Percentiles rank a stretch among this genome's conserved stretches.
Conservation (phyloP, 2,329 filamentous ascomycete genomes). For the Nothomitra cinnamomea region DNA sequence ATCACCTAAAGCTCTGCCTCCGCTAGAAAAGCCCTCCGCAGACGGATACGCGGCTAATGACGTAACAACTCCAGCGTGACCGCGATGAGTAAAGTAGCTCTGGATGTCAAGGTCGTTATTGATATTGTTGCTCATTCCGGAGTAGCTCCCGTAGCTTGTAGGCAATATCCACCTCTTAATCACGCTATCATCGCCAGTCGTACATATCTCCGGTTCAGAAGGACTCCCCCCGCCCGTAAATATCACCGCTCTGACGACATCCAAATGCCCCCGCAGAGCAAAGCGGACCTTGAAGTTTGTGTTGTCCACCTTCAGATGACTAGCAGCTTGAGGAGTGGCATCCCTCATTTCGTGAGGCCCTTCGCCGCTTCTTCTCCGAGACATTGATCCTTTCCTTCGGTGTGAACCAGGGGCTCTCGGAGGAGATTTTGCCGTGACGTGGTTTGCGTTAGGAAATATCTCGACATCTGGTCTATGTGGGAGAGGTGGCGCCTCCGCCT, state of each 20-base stretch:
- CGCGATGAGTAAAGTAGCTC: slow-evolving; percentile 88
- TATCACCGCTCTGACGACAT: slow-evolving; percentile 85
- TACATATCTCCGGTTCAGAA: slow-evolving; percentile 92
- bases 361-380: slow-evolving; percentile 44
- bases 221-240: slow-evolving; percentile 94
- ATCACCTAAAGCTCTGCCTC: slow-evolving; percentile 73
- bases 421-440: slow-evolving; percentile 61
- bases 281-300: slow-evolving; percentile 84
- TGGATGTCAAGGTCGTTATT: slow-evolving; percentile 75
- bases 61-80: slow-evolving; percentile 80
- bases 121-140: slow-evolving; percentile 30
- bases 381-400: slow-evolving; percentile 65
- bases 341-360: slow-evolving; percentile 47
- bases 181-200: slow-evolving; percentile 83
- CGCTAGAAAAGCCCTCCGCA: slow-evolving; percentile 74
- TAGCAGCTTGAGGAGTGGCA: slow-evolving; percentile 18
- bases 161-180: slow-evolving; percentile 97
- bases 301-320: slow-evolving; percentile 41
- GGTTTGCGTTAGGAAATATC: slow-evolving; percentile 64
- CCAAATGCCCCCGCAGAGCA: slow-evolving; percentile 77
- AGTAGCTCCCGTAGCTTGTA: slow-evolving; percentile 50
- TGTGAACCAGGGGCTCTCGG: slow-evolving; percentile 51
- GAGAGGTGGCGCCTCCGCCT: slow-evolving; percentile 24
- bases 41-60: slow-evolving; percentile 75
- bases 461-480: slow-evolving; percentile 63